These are phyloP conservation scores for Botryotinia globosa DNA, from an alignment of 2,329 filamentous ascomycete species.

Conservation along the genomic window DNA sequence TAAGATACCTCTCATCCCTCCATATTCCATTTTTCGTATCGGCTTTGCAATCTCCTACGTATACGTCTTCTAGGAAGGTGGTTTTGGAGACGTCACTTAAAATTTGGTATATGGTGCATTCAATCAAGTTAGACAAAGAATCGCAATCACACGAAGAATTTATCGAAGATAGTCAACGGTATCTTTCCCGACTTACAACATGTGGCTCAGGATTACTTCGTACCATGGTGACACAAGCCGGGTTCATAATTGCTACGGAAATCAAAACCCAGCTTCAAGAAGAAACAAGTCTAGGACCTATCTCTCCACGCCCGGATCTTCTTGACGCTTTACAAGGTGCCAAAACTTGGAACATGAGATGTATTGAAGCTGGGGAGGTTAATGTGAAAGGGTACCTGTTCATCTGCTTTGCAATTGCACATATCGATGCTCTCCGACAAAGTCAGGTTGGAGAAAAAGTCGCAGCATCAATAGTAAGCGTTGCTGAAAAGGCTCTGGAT, in stretches of 20 bases:
- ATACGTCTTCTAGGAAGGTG: slow-evolving; percentile 51
- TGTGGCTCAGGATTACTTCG: slow-evolving; percentile 1
- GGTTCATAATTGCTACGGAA: slow-evolving; percentile 43
- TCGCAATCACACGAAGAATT: no score
- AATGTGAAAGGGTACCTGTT: slow-evolving; percentile 44
- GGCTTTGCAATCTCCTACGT: slow-evolving; percentile 44
- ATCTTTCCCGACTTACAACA: background rate
- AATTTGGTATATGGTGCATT: slow-evolving; percentile 44
- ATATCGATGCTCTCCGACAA: slow-evolving; percentile 44
- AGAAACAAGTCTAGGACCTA: slow-evolving; percentile 41
- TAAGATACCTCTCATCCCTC: slow-evolving; percentile 53
- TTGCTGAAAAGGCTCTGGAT: slow-evolving; percentile 41
- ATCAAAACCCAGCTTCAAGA: slow-evolving; percentile 44
- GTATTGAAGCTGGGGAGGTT: slow-evolving; percentile 45
- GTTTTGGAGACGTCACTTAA: slow-evolving; percentile 49
- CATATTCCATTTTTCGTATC: slow-evolving; percentile 52
- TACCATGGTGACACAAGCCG: slow-evolving; percentile 38
- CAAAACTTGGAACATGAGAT: slow-evolving; percentile 39
- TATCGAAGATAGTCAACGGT: background rate
- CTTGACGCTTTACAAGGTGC: slow-evolving; percentile 44
- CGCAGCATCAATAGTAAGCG: slow-evolving; percentile 39
- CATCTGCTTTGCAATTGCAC: slow-evolving; percentile 41
- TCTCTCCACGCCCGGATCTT: slow-evolving; percentile 43
- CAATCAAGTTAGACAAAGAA: slow-evolving; percentile 28
- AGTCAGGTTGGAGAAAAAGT: slow-evolving; percentile 41